Conservation (phyloP, 441 rosid genomes). For the Dalechampia spathulata region DNA sequence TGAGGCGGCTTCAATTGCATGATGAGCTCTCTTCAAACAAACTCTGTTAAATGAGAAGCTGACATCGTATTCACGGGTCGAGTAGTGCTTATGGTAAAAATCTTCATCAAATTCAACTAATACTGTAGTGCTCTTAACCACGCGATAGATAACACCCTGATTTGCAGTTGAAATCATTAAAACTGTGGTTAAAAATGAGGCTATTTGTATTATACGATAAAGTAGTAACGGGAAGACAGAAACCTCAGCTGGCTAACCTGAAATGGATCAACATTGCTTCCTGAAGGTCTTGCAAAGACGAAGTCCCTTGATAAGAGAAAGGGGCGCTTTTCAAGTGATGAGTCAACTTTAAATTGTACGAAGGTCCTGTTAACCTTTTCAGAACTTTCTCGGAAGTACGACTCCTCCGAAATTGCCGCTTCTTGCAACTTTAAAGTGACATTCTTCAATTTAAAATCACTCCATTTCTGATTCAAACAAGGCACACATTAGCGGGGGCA, state of each 20-base stretch:
- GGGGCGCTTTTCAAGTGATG: constrained; percentile 17
- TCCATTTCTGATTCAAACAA: constrained; percentile 34
- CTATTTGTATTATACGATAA: too few relatives aligned
- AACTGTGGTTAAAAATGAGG: too few relatives aligned
- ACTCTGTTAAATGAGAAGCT: constrained; percentile 42
- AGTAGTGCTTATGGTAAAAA: constrained; percentile 25
- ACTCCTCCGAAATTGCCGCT: constrained; percentile 9
- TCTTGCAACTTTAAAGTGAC: constrained; percentile 21
- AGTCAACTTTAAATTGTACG: constrained; percentile 21
- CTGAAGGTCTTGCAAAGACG: constrained; percentile 27
- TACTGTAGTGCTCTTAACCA: constrained; percentile 18
- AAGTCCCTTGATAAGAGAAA: constrained; percentile 38
- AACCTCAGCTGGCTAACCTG: constrained; percentile 17
- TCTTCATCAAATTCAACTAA: constrained; percentile 35
- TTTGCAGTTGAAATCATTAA: not conserved
- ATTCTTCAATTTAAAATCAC: constrained; percentile 13
- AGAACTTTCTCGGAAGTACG: not conserved
- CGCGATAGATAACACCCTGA: constrained; percentile 32
- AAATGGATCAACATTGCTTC: constrained; percentile 14
- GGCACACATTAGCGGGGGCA: too few relatives aligned
- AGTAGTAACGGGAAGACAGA: too few relatives aligned
- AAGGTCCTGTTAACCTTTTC: constrained; percentile 13
- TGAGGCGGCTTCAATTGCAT: constrained; percentile 31
- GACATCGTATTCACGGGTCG: constrained; percentile 22
- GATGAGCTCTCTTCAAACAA: constrained; percentile 37